These are phyloP conservation scores for Kodamaea hsintzibuensis DNA, from an alignment of 805 yeast genomes.

Conservation along the genomic window DNA sequence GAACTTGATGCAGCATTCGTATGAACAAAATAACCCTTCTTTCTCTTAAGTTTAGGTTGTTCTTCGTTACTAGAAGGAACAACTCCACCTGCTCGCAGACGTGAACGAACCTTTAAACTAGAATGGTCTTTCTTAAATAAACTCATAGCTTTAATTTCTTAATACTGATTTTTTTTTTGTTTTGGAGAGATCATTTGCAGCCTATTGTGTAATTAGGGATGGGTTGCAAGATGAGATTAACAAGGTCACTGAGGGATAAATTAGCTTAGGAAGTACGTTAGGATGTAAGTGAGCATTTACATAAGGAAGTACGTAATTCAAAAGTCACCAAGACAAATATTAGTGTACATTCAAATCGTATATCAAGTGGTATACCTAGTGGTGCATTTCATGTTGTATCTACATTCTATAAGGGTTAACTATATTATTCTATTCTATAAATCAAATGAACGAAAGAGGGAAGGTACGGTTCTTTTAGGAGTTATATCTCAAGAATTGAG, in stretches of 20 bases:
- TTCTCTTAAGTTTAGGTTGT: not conserved
- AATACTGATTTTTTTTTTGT: not conserved
- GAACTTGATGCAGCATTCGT: not conserved
- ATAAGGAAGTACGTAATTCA: too few relatives aligned
- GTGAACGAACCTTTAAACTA: not conserved
- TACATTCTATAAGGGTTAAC: not conserved
- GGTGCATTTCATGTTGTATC: not conserved
- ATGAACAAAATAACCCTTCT: not conserved
- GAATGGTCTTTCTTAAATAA: constrained; percentile 4
- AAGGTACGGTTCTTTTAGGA: too few relatives aligned
- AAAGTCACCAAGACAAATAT: too few relatives aligned
- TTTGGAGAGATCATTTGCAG: not conserved
- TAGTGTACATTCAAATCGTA: too few relatives aligned
- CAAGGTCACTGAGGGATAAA: not conserved
- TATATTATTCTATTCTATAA: not conserved
- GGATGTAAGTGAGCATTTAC: too few relatives aligned
- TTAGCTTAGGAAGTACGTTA: too few relatives aligned
- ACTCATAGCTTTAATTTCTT: not conserved
- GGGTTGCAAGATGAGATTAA: not conserved
- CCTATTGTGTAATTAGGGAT: not conserved
- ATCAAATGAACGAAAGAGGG: not conserved
- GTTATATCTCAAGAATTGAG: too few relatives aligned
- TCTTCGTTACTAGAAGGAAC: not conserved
- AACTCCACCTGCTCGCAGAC: not conserved
- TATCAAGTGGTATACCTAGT: too few relatives aligned